A percentile compares a stretch with the other conserved stretches of the same genome.
Conservation (phyloP, 768 basidiomycete genomes). For the Pleurotus cornucopiae region DNA sequence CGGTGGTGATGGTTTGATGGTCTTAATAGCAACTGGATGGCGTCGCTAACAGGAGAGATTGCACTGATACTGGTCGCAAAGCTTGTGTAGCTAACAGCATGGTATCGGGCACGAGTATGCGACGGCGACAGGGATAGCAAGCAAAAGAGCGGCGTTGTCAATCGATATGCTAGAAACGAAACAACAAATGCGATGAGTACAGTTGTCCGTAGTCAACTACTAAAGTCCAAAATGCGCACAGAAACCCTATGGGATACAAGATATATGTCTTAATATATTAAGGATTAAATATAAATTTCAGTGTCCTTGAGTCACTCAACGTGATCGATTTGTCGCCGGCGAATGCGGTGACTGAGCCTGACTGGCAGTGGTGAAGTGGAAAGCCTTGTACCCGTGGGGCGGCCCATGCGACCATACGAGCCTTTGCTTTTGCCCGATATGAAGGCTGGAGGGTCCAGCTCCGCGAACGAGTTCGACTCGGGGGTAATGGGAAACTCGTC, state of each 20-base stretch:
- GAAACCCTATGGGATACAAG: constrained; percentile 3
- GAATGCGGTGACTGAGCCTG: constrained; percentile 24
- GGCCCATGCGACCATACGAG: constrained; percentile 28
- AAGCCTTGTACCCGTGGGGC: constrained; percentile 40
- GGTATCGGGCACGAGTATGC: neutral
- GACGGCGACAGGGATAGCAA: neutral
- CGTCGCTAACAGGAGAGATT: neutral
- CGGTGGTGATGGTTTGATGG: neutral
- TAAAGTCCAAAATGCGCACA: constrained; percentile 1
- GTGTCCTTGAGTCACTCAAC: neutral
- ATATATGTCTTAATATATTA: constrained; percentile 1
- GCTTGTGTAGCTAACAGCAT: neutral
- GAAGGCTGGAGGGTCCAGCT: constrained; percentile 14
- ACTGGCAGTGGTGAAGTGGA: constrained; percentile 35
- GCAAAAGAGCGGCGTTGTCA: neutral
- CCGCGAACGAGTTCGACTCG: constrained; percentile 21
- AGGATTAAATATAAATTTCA: neutral
- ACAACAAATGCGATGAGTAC: constrained; percentile 1
- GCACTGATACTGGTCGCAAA: no score
- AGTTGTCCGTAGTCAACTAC: constrained; percentile 8
- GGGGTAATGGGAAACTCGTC: constrained; percentile 40
- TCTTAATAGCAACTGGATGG: neutral
- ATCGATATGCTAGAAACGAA: neutral
- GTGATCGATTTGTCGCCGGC: constrained; percentile 17
- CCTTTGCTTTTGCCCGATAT: constrained; percentile 16